These are phyloP conservation scores for Mycocentrospora acerina DNA, from an alignment of 2,329 filamentous ascomycete species.

Conservation along the genomic window DNA sequence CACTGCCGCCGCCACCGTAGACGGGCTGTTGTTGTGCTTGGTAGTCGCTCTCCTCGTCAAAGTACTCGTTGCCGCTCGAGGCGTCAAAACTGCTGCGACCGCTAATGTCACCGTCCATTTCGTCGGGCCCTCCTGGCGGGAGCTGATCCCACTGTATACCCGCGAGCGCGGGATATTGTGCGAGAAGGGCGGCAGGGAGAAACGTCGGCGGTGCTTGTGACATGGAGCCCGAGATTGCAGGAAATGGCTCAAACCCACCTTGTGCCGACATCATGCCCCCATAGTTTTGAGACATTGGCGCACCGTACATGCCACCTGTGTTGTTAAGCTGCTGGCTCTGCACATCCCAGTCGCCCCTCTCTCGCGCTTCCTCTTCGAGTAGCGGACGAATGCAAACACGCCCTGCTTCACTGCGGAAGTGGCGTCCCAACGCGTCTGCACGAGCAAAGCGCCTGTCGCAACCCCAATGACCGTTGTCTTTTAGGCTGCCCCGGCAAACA, in stretches of 20 bases:
- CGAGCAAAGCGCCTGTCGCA: slow-evolving; percentile 91
- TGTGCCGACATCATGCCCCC: slow-evolving; percentile 38
- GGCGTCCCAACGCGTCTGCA: slow-evolving; percentile 88
- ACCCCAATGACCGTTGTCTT: slow-evolving; percentile 77
- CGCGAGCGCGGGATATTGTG: slow-evolving; percentile 91
- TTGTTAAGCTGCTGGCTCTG: slow-evolving; percentile 59
- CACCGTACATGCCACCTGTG: slow-evolving; percentile 47
- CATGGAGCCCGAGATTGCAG: slow-evolving; percentile 21
- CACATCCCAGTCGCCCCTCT: slow-evolving; percentile 64
- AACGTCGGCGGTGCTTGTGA: slow-evolving; percentile 41
- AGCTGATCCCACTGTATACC: slow-evolving; percentile 83
- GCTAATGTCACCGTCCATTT: slow-evolving; percentile 64
- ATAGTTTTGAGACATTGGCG: slow-evolving; percentile 33
- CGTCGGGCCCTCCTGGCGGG: slow-evolving; percentile 60
- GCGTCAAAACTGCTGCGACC: slow-evolving; percentile 77
- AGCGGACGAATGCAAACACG: slow-evolving; percentile 97
- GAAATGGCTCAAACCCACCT: slow-evolving; percentile 36
- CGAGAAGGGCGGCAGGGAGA: slow-evolving; percentile 83
- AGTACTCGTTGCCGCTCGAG: slow-evolving; percentile 68
- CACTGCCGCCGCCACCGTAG: slow-evolving; percentile 30
- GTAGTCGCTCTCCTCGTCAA: slow-evolving; percentile 67
- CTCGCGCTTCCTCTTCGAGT: slow-evolving; percentile 88
- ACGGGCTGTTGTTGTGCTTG: slow-evolving; percentile 27
- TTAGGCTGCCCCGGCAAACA: slow-evolving; percentile 89
- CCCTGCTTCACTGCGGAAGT: slow-evolving; percentile 94